Base-by-base conservation (phyloP, 305 asterid genomes). In the Fraxinus baroniana region DNA sequence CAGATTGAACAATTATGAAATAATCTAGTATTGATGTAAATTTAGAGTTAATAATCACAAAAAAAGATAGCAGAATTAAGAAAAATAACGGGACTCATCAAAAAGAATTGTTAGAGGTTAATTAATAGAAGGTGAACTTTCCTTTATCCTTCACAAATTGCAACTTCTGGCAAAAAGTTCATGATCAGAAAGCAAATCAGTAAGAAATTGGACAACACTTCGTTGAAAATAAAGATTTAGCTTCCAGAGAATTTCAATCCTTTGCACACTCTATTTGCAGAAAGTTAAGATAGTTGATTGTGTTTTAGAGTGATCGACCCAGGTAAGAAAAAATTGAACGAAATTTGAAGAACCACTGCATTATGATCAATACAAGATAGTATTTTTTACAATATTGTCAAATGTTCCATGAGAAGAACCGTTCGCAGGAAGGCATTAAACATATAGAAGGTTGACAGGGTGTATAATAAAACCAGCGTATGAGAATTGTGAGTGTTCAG, bases 1-100 rank as follows among this genome's bases (percentile, higher is more conserved):
- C 74, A 87, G 79, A 57, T 83, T 52, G 12, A 82, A 77, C 79
- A 86, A 75, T 60, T 37, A n/a, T 30, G 36, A 20, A 44, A 64
- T 64, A 32, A 71, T 66, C 15, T 68, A 68, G 18, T 26, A 37
- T 5, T 12, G 24, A 37, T 36, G 24, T 68, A 24, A 66, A 66
- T 28, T 68, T 36, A 68, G 18, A 68, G 37, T 68, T 28, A 68
- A 68, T 28, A 28, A 68, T 26, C 37, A 24, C 4, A 17, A 68
- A 68, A 36, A 26, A 64, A 64, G 37, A 28, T 28, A 8, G 37
- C 74, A 28, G 74, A 68, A 68, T 68, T 22, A 62, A 28, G 37
- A 26, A 68, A 26, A 68, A 26, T 28, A 28, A 68, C 1, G 7
- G 73, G 37, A 68, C n/a, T 26, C 1, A 0, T 68, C 74, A 28